Conservation (phyloP, 495 filamentous ascomycete genomes). For the Annulohypoxylon maeteangense region DNA sequence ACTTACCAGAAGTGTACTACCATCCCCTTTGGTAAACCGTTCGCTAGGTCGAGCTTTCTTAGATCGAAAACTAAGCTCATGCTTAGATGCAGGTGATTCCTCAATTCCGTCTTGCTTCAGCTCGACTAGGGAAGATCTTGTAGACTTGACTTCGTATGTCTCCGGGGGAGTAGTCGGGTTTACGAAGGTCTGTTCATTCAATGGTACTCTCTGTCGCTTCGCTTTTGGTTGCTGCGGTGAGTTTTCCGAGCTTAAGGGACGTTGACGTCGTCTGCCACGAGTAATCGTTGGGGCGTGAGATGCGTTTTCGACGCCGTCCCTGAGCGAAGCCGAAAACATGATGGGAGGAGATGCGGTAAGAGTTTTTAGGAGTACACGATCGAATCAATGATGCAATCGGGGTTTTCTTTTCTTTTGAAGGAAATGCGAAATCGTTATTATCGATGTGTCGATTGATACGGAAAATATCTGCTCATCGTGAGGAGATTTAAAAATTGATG, state of each 20-base stretch:
- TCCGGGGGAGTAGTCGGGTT: constrained; percentile 58
- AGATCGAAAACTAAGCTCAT: constrained; percentile 70
- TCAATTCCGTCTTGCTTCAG: constrained; percentile 59
- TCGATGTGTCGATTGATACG: constrained; percentile 39
- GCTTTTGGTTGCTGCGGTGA: constrained; percentile 72
- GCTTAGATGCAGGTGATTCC: constrained; percentile 52
- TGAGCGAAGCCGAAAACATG: constrained; percentile 72
- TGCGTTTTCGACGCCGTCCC: constrained; percentile 52
- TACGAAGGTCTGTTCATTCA: constrained; percentile 65
- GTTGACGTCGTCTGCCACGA: constrained; percentile 71
- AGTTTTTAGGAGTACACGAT: constrained; percentile 20
- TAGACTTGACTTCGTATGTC: constrained; percentile 59
- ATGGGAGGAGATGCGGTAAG: constrained; percentile 32
- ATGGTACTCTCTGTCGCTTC: constrained; percentile 66
- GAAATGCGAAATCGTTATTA: constrained; percentile 33
- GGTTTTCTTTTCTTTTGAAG: constrained; percentile 17
- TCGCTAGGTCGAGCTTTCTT: constrained; percentile 68
- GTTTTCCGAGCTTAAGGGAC: constrained; percentile 72
- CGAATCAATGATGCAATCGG: constrained; percentile 34
- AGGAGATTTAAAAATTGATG: constrained; percentile 33
- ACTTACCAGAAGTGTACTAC: constrained; percentile 72
- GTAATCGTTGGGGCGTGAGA: constrained; percentile 63
- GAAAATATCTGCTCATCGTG: constrained; percentile 40
- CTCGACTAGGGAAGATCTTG: constrained; percentile 54
- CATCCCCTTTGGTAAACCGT: constrained; percentile 66